These are phyloP conservation scores for Ophiosphaerella narmari DNA, from an alignment of 2,329 filamentous ascomycete species.

Conservation along the genomic window DNA sequence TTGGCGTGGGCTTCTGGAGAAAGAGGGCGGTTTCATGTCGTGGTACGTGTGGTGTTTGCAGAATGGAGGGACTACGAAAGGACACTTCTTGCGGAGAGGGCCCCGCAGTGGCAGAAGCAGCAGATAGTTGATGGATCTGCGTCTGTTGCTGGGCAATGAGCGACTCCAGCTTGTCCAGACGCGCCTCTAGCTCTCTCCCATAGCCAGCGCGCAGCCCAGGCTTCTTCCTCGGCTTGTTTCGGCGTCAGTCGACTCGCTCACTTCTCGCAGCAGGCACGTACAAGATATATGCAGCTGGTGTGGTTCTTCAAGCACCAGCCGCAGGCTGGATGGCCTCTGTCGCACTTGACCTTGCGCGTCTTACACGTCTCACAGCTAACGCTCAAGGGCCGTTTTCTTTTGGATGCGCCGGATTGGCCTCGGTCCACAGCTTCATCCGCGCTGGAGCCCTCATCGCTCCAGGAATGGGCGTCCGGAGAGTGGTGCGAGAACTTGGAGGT, in stretches of 20 bases:
- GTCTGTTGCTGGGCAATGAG: constrained; percentile 52
- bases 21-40: constrained; percentile 53
- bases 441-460: constrained; percentile 48
- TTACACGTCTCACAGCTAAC: constrained; percentile 65
- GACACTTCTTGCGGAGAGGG: constrained; percentile 39
- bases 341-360: constrained; percentile 67
- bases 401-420: constrained; percentile 44
- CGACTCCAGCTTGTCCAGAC: constrained; percentile 56
- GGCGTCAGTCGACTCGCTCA: neutral
- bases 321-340: constrained; percentile 58
- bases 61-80: constrained; percentile 42
- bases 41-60: constrained; percentile 49
- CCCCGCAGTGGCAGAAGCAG: constrained; percentile 26
- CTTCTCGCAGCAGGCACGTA: constrained; percentile 15
- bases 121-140: constrained; percentile 51
- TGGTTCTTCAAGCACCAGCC: constrained; percentile 73
- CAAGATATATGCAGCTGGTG: constrained; percentile 57
- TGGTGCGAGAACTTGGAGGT: constrained; percentile 39
- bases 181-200: constrained; percentile 64
- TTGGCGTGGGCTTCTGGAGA: constrained; percentile 49
- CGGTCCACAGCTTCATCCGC: constrained; percentile 45
- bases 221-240: constrained; percentile 64
- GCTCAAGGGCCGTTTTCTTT: constrained; percentile 57
- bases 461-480: constrained; percentile 42
- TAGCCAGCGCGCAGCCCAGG: constrained; percentile 66